These are phyloP conservation scores for Gnaphalium uliginosum DNA, from an alignment of 129 eudicot species.

Conservation along the genomic window DNA sequence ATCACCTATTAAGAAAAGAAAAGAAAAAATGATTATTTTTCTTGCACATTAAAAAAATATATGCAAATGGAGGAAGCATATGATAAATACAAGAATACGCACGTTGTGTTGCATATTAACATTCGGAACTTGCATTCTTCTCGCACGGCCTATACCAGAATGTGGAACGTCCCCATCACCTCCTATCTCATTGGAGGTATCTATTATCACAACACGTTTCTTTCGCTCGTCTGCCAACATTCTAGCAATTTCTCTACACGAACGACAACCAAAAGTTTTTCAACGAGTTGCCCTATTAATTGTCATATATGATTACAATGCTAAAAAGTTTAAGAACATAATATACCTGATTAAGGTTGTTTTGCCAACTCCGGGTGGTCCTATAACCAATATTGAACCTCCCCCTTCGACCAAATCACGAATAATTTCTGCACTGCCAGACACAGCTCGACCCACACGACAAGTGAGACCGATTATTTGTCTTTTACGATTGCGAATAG, in stretches of 20 bases:
- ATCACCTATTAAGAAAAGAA: constrained; percentile 65
- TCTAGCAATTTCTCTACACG: constrained; percentile 87
- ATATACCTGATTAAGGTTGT: constrained; percentile 91
- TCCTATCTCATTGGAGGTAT: constrained; percentile 96
- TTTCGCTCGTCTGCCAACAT: constrained; percentile 89
- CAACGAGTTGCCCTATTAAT: neutral
- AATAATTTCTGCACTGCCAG: constrained; percentile 96
- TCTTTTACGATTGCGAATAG: constrained; percentile 89
- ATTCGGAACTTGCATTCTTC: constrained; percentile 99
- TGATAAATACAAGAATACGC: constrained; percentile 26
- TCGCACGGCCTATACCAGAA: constrained; percentile 94
- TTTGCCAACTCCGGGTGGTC: constrained; percentile 99
- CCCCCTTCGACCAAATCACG: constrained; percentile 88
- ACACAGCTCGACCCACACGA: constrained; percentile 92
- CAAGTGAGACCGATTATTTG: constrained; percentile 95
- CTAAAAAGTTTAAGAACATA: neutral
- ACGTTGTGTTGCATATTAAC: constrained; percentile 98
- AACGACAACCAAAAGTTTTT: constrained; percentile 4
- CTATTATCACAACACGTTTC: constrained; percentile 89
- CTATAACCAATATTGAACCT: constrained; percentile 93
- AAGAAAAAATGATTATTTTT: neutral
- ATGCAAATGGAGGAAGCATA: constrained; percentile 3
- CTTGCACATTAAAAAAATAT: neutral
- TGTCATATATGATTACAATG: neutral
- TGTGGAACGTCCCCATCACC: constrained; percentile 99